These are phyloP conservation scores for Opeltia flavorubescens DNA, from an alignment of 495 filamentous ascomycete species.

Conservation along the genomic window DNA sequence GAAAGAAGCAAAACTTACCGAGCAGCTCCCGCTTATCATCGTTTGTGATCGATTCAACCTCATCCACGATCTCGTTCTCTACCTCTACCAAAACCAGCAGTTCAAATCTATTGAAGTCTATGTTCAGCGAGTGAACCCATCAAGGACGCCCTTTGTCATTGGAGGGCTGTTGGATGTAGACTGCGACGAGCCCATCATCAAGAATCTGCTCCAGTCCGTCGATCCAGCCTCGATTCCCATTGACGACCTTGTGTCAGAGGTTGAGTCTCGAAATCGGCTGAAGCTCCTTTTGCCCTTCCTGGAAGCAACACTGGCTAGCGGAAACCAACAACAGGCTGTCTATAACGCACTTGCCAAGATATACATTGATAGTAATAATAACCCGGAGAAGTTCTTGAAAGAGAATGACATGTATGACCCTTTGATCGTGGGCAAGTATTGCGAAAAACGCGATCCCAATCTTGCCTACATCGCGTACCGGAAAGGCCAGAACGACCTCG, in stretches of 20 bases:
- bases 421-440: slow-evolving; percentile 89
- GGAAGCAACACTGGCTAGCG: slow-evolving; percentile 75
- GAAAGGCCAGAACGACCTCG: slow-evolving; percentile 95
- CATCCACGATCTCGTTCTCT: slow-evolving; percentile 90
- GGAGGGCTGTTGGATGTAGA: slow-evolving; percentile 95
- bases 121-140: slow-evolving; percentile 95
- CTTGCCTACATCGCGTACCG: slow-evolving; percentile 88
- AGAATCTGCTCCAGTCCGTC: slow-evolving; percentile 78
- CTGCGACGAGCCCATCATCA: slow-evolving; percentile 92
- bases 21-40: slow-evolving; percentile 93
- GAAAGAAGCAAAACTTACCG: slow-evolving; percentile 84
- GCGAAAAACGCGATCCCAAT: slow-evolving; percentile 96
- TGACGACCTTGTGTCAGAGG: slow-evolving; percentile 88
- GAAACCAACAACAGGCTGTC: slow-evolving; percentile 94
- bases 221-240: slow-evolving; percentile 79
- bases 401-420: slow-evolving; percentile 97
- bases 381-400: slow-evolving; percentile 95
- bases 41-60: slow-evolving; percentile 99
- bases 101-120: slow-evolving; percentile 99
- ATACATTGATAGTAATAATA: slow-evolving; percentile 98
- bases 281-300: slow-evolving; percentile 96
- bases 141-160: slow-evolving; percentile 85
- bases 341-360: slow-evolving; percentile 99
- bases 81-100: slow-evolving; percentile 97
- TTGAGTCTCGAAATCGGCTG: slow-evolving; percentile 86